Conservation (phyloP, 106 monocot species). For the Ottelia alismoides region DNA sequence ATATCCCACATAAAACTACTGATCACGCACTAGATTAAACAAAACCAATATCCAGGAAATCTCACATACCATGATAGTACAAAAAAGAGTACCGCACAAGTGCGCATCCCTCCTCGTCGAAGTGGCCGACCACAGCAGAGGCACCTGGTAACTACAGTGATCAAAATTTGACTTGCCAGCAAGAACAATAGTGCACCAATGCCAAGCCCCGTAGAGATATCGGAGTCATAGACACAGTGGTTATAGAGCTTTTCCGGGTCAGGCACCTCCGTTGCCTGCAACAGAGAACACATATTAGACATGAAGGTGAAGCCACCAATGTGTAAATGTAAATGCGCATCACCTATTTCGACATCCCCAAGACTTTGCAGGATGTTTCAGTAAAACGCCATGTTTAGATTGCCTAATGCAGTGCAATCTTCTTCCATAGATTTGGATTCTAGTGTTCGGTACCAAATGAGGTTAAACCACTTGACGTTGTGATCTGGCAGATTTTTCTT, state of each 20-base stretch:
- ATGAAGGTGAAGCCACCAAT: too few species aligned
- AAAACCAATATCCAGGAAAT: background rate
- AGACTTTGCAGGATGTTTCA: too few species aligned
- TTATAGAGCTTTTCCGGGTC: conserved; percentile 2
- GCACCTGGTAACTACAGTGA: conserved; percentile 8
- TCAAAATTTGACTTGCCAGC: conserved; percentile 1
- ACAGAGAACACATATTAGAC: too few species aligned
- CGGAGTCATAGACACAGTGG: conserved; percentile 12
- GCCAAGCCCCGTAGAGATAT: conserved; percentile 6
- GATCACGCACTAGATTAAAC: background rate
- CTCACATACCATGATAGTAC: conserved; percentile 2
- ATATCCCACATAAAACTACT: too few species aligned
- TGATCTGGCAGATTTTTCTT: too few species aligned
- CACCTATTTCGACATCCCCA: too few species aligned
- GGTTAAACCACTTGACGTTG: too few species aligned
- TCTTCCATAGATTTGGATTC: too few species aligned
- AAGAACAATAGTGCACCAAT: conserved; percentile 6
- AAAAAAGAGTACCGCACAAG: conserved; percentile 6
- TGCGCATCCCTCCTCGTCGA: conserved; percentile 5
- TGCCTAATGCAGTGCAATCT: too few species aligned
- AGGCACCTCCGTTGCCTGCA: conserved; percentile 1
- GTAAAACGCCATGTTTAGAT: too few species aligned
- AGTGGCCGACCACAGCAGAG: conserved; percentile 9
- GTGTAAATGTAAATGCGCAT: too few species aligned
- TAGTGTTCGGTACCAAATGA: too few species aligned